Evolutionary conservation across 352 stramenopile species (phyloP).

Genomic region (Pythium myriotylum): DNA sequence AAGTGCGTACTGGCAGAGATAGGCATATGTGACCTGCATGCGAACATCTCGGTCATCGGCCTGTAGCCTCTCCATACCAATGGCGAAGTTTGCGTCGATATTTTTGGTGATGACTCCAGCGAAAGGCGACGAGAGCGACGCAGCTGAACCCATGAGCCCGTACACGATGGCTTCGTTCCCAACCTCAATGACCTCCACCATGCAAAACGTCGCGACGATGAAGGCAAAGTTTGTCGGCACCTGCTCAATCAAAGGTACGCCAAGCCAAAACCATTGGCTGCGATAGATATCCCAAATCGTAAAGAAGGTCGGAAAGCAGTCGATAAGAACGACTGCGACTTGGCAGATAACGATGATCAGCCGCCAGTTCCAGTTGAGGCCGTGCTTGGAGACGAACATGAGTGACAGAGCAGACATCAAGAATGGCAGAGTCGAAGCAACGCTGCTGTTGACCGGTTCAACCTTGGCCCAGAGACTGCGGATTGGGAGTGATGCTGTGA

Average conservation of each 20-base stretch:
- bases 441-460: constrained; percentile 28
- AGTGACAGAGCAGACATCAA: constrained; percentile 10
- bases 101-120: constrained; percentile 24
- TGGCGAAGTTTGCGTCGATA: constrained; percentile 21
- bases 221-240: constrained; percentile 22
- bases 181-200: constrained; percentile 24
- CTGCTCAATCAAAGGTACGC: constrained; percentile 24
- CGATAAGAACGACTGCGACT: constrained; percentile 19
- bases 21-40: constrained; percentile 26
- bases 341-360: constrained; percentile 14
- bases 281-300: constrained; percentile 28
- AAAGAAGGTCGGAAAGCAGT: constrained; percentile 23
- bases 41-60: constrained; percentile 9
- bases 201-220: constrained; percentile 27
- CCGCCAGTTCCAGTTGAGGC: constrained; percentile 26
- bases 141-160: constrained; percentile 25
- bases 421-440: constrained; percentile 18
- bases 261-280: constrained; percentile 26
- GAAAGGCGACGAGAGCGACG: constrained; percentile 27
- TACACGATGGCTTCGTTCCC: constrained; percentile 32
- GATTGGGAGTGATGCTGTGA: constrained; percentile 26
- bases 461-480: constrained; percentile 28
- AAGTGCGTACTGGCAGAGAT: constrained; percentile 25
- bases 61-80: constrained; percentile 12
- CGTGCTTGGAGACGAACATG: constrained; percentile 10